Percentiles rank a stretch among this genome's conserved stretches.
Conservation (phyloP, 306 rosid species). For the Dicorynia guianensis region DNA sequence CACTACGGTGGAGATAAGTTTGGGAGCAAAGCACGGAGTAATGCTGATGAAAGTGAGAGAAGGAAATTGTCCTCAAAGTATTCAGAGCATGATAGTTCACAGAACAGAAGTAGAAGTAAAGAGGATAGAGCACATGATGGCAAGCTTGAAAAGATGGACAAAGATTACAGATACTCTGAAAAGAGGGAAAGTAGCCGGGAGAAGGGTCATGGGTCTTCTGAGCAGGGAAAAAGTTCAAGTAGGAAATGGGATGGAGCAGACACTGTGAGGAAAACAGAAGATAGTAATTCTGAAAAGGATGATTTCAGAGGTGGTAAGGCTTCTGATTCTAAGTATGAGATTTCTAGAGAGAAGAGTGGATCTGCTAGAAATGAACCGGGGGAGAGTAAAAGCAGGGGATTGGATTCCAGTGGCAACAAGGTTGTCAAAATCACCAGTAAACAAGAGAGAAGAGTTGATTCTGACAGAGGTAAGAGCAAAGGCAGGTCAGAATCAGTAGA, state of each 20-base stretch:
- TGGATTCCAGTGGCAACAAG: slow-evolving; percentile 54
- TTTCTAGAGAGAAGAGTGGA: slow-evolving; percentile 52
- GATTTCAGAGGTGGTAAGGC: slow-evolving; percentile 64
- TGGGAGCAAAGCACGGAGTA: slow-evolving; percentile 50
- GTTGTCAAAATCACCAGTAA: slow-evolving; percentile 48
- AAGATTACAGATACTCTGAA: slow-evolving; percentile 67
- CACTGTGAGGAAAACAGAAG: slow-evolving; percentile 56
- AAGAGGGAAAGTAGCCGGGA: slow-evolving; percentile 73
- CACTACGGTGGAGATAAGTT: slow-evolving; percentile 66
- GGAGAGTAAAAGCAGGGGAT: slow-evolving; percentile 54
- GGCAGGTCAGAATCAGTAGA: slow-evolving; percentile 55
- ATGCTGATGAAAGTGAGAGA: slow-evolving; percentile 61
- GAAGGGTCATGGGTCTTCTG: slow-evolving; percentile 78
- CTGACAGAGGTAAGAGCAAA: slow-evolving; percentile 58
- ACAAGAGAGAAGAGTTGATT: slow-evolving; percentile 63
- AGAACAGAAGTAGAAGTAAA: slow-evolving; percentile 57
- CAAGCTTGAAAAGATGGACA: slow-evolving; percentile 59
- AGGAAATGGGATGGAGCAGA: slow-evolving; percentile 96
- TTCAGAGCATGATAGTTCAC: slow-evolving; percentile 61
- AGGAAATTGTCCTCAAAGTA: slow-evolving; percentile 60
- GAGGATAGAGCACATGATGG: slow-evolving; percentile 60
- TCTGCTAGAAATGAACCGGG: slow-evolving; percentile 55
- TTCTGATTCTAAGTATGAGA: slow-evolving; percentile 60
- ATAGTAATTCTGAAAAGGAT: slow-evolving; percentile 60
- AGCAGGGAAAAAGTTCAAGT: slow-evolving; percentile 70